These are phyloP conservation scores for Coleophoma eucalyptorum DNA, from an alignment of 2,329 filamentous ascomycete species.

Conservation along the genomic window DNA sequence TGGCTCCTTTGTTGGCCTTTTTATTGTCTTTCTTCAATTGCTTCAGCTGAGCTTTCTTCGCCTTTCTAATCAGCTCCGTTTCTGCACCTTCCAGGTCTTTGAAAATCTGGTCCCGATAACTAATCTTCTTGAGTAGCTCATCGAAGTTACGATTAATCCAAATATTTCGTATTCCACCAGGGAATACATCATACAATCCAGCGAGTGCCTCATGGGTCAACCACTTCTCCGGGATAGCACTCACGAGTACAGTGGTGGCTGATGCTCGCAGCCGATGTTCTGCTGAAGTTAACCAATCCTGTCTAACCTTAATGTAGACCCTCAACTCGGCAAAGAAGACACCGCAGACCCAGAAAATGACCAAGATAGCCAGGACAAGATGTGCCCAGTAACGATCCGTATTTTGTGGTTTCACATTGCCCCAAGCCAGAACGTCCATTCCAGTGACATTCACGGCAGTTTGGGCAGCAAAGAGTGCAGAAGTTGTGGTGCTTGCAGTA, in stretches of 20 bases:
- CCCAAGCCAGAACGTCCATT: slow-evolving; percentile 81
- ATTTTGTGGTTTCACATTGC: slow-evolving; percentile 69
- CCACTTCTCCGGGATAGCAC: slow-evolving; percentile 88
- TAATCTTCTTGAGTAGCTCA: slow-evolving; percentile 78
- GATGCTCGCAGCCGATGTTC: slow-evolving; percentile 92
- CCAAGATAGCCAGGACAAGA: slow-evolving; percentile 70
- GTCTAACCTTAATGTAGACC: slow-evolving; percentile 87
- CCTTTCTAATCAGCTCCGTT: slow-evolving; percentile 76
- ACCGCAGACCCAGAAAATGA: slow-evolving; percentile 80
- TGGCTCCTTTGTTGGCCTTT: slow-evolving; percentile 47
- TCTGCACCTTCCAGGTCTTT: slow-evolving; percentile 73
- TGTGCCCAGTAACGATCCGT: slow-evolving; percentile 79
- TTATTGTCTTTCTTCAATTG: slow-evolving; percentile 36
- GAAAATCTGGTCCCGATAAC: slow-evolving; percentile 69
- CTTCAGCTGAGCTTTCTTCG: slow-evolving; percentile 77
- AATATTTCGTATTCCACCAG: slow-evolving; percentile 89
- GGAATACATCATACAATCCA: slow-evolving; percentile 91
- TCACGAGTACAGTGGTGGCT: slow-evolving; percentile 92
- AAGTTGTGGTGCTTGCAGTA: slow-evolving; percentile 3
- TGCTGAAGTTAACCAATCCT: slow-evolving; percentile 90
- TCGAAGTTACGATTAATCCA: slow-evolving; percentile 95
- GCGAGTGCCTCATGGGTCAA: slow-evolving; percentile 76
- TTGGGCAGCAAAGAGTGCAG: slow-evolving; percentile 8
- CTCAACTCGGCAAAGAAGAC: slow-evolving; percentile 84
- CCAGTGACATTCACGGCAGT: slow-evolving; percentile 39